These are phyloP conservation scores for Acidomyces sp. DNA, from an alignment of 495 filamentous ascomycete species.

Conservation along the genomic window DNA sequence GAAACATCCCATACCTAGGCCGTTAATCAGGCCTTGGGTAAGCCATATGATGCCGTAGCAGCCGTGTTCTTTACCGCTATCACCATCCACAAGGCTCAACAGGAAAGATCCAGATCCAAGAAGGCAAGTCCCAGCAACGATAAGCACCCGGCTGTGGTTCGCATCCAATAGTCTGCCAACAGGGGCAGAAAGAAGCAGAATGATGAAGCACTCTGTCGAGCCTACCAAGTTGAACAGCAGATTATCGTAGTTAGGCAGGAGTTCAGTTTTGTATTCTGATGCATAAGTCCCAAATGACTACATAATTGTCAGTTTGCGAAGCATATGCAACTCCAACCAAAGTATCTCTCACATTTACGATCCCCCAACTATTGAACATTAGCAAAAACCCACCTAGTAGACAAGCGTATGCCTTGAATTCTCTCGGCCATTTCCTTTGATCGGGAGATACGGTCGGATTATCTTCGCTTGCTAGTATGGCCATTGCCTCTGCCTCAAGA, in stretches of 20 bases:
- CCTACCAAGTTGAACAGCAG: conserved; percentile 31
- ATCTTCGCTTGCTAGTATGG: too few relatives aligned
- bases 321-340: not conserved
- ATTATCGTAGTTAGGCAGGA: conserved; percentile 22
- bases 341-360: conserved; percentile 6
- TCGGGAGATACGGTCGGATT: too few relatives aligned
- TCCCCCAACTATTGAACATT: conserved; percentile 35
- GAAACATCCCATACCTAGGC: conserved; percentile 35
- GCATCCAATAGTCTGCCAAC: conserved; percentile 33
- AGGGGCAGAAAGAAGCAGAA: conserved; percentile 28
- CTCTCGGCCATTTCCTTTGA: conserved; percentile 29
- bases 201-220: conserved; percentile 27
- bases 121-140: conserved; percentile 25
- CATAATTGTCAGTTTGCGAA: not conserved
- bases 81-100: conserved; percentile 23
- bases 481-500: too few relatives aligned
- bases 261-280: conserved; percentile 28
- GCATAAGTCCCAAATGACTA: conserved; percentile 27
- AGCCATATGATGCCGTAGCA: conserved; percentile 28
- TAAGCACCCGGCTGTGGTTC: conserved; percentile 23
- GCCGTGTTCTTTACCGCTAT: conserved; percentile 14
- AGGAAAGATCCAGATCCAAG: conserved; percentile 27
- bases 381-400: conserved; percentile 32
- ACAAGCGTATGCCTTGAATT: conserved; percentile 28
- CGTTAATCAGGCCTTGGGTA: conserved; percentile 30